A percentile compares a stretch with the other conserved stretches of the same genome.
These are phyloP conservation scores for Angomonas ambiguus DNA, from an alignment of 208 protist species.

Conservation along the genomic window DNA sequence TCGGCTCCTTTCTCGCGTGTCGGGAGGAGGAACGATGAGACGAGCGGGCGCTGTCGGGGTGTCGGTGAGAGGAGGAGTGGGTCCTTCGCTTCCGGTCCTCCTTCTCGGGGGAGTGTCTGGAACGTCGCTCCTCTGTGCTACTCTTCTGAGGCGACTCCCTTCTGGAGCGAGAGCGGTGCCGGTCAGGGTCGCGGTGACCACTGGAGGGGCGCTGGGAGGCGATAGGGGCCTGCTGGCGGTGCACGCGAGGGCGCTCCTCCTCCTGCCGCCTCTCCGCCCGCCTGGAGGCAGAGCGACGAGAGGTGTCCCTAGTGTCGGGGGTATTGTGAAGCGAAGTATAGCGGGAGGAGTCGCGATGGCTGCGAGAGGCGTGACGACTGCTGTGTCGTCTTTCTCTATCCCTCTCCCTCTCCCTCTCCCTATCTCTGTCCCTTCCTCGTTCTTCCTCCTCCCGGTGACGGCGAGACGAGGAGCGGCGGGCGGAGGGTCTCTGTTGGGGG, in stretches of 20 bases:
- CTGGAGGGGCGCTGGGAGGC: conserved; percentile 9
- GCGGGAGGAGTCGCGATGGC: no score
- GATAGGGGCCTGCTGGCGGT: neutral
- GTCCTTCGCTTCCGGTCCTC: neutral
- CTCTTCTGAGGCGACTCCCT: no score
- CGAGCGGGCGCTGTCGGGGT: conserved; percentile 8
- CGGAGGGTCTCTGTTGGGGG: no score
- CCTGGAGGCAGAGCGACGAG: no score
- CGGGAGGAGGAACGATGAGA: neutral
- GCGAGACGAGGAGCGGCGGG: conserved; percentile 5
- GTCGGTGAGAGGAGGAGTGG: conserved; percentile 12
- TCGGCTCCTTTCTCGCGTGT: neutral
- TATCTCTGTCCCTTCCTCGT: neutral
- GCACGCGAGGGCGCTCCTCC: neutral
- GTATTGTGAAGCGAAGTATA: no score
- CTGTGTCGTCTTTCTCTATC: neutral
- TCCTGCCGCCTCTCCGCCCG: neutral
- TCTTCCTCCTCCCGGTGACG: neutral
- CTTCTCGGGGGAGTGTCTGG: no score
- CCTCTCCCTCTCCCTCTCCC: neutral
- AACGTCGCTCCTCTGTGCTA: no score
- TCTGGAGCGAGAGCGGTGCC: conserved; percentile 1
- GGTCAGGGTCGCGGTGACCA: conserved; percentile 14
- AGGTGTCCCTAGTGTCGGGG: no score
- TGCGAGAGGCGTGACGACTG: neutral